Percentiles rank a stretch among this genome's conserved stretches.
phyloP scores from a whole-genome alignment of 345 rosid species.

The Eucalyptus cloeziana region DNA sequence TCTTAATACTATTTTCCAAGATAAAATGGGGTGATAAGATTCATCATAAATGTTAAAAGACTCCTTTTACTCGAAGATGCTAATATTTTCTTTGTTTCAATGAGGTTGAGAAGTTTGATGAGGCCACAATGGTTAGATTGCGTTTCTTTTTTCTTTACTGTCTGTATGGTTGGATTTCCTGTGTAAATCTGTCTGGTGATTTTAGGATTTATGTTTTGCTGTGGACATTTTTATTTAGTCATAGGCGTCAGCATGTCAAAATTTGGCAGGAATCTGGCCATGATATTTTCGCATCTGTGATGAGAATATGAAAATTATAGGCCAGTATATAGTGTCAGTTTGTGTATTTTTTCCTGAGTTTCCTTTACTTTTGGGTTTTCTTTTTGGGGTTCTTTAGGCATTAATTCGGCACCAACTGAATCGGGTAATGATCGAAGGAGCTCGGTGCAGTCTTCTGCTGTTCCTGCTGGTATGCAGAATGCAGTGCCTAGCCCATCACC shows the following conservation, averaged over 20 bases:
- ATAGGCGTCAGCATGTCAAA: neutral
- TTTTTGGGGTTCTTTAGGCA: constrained; percentile 12
- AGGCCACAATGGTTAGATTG: neutral
- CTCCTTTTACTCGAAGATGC: neutral
- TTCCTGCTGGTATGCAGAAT: constrained; percentile 1
- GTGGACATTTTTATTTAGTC: neutral
- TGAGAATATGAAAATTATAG: neutral
- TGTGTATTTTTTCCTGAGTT: neutral
- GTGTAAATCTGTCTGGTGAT: neutral
- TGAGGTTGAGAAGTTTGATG: neutral
- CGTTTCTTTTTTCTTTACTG: neutral
- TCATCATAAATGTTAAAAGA: neutral
- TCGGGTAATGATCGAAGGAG: constrained; percentile 14
- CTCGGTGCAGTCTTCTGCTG: constrained; percentile 8
- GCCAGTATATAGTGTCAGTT: neutral
- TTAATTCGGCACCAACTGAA: constrained; percentile 13
- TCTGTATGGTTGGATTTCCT: neutral
- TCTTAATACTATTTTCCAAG: neutral
- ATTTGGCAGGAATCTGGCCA: neutral
- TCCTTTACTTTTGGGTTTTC: neutral
- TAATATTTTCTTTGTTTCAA: neutral
- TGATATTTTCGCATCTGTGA: neutral
- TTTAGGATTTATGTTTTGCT: neutral
- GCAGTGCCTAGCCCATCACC: neutral
- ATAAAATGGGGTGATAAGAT: neutral